Percentiles rank a stretch among this genome's conserved stretches.
phyloP scores from a whole-genome alignment of 306 rosid species.

The Castanea sativa region DNA sequence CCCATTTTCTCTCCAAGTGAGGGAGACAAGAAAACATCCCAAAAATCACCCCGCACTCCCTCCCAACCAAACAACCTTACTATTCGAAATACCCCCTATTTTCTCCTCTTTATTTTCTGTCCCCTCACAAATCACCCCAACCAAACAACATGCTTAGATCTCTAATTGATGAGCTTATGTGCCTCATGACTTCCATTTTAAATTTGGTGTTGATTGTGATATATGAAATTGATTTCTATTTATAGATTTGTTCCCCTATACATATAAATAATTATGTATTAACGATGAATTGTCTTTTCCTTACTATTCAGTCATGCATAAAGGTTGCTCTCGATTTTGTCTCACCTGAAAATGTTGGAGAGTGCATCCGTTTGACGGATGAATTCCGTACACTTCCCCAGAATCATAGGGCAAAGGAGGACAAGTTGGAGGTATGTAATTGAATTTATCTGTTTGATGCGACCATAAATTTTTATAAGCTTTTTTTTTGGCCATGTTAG shows the following conservation, averaged over 20 bases:
- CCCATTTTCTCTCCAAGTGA: too few relatives aligned
- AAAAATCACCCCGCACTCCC: too few relatives aligned
- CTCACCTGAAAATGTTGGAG: slow-evolving; percentile 43
- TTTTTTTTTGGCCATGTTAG: not conserved
- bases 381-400: slow-evolving; percentile 38
- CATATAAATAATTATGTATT: not conserved
- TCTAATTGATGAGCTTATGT: too few relatives aligned
- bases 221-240: not conserved
- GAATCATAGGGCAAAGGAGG: slow-evolving; percentile 65
- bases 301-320: slow-evolving; percentile 35
- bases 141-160: too few relatives aligned
- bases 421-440: slow-evolving; percentile 53
- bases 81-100: too few relatives aligned
- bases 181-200: too few relatives aligned
- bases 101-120: too few relatives aligned
- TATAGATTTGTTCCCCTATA: not conserved
- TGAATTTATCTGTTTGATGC: not conserved
- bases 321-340: slow-evolving; percentile 49
- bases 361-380: slow-evolving; percentile 34
- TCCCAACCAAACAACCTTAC: too few relatives aligned
- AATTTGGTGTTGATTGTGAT: not conserved
- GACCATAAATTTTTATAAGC: too few relatives aligned
- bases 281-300: too few relatives aligned
- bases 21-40: too few relatives aligned
- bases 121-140: too few relatives aligned